These are phyloP conservation scores for Halophytophthora batemanensis DNA, from an alignment of 352 stramenopile genomes.

Conservation along the genomic window DNA sequence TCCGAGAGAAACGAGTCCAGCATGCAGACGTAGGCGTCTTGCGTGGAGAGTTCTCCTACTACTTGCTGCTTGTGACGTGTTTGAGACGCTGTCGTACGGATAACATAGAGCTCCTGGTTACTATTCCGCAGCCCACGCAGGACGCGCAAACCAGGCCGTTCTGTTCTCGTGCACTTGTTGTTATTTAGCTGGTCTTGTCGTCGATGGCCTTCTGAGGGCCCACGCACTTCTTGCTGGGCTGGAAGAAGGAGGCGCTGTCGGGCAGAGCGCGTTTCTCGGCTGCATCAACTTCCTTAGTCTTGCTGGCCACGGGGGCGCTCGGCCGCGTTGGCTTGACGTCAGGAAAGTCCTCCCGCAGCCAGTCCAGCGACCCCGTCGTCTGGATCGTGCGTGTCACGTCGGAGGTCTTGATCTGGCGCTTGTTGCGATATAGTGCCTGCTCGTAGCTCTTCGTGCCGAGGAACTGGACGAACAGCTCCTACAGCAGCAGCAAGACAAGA, in stretches of 20 bases:
- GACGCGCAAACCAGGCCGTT: constrained; percentile 1
- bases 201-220: constrained; percentile 4
- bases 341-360: constrained; percentile 84
- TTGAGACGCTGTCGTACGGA: constrained; percentile 11
- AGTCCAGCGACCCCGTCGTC: constrained; percentile 71
- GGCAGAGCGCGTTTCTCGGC: constrained; percentile 19
- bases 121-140: constrained; percentile 6
- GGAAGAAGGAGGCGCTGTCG: constrained; percentile 56
- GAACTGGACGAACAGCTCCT: constrained; percentile 90
- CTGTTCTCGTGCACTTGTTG: constrained; percentile 11
- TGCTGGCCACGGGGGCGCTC: constrained; percentile 11
- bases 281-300: constrained; percentile 24
- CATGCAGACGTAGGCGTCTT: too few relatives aligned
- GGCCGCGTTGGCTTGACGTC: constrained; percentile 36
- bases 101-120: constrained; percentile 27
- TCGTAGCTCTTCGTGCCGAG: constrained; percentile 89
- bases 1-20: too few relatives aligned
- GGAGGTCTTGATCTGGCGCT: constrained; percentile 72
- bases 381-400: constrained; percentile 81
- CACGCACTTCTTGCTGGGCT: constrained; percentile 6
- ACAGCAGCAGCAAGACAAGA: constrained; percentile 4
- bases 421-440: constrained; percentile 79
- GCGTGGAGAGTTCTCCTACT: too few relatives aligned
- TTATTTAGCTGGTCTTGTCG: constrained; percentile 13
- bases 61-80: too few relatives aligned